Base-by-base conservation (phyloP, 2,329 filamentous ascomycete genomes). In the Fusarium protoensiforme region DNA sequence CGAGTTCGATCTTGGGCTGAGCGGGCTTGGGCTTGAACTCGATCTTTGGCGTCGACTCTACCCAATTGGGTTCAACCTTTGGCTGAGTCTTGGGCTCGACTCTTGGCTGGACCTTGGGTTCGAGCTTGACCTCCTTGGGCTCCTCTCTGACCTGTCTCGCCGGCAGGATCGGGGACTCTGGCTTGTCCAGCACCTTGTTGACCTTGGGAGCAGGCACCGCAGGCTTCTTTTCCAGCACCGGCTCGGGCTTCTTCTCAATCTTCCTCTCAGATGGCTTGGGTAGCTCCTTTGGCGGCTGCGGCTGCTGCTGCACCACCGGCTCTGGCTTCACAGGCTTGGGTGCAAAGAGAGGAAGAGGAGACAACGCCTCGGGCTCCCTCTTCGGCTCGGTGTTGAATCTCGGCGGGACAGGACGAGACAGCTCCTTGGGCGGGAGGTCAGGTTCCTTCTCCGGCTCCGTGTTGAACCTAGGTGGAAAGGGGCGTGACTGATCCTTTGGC, bases 371-470 rank as follows among this genome's bases (percentile, higher is more conserved):
- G 0, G 38, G 24, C 13, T 36, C 56, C 31, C 59, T 67, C 31
- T 62, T 29, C 10, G 66, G 72, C 57, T 63, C 66, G 7, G 71
- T 51, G 5, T 72, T 61, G 11, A 68, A 68, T 29, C 64, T 63
- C 4, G 71, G 62, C 18, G 61, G 48, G 48, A 61, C 48, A 22
- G 69, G 43, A 20, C 71, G 68, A 33, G 46, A 48, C 22, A 31
- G 18, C 27, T 53, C 48, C 48, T 53, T 31, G 7, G 48, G 18
- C 4, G 4, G 27, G 7, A 53, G 27, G 24, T 59, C 61, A 0
- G 38, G 29, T 6, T 56, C 61, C 20, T 64, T 69, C 20, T 62
- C 41, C 10, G 66, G 72, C 46, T 61, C 66, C 13, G 71, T 41
- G 3, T 72, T 62, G 13, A 66, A 68, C 24, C 64, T 64, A 2